Base-by-base conservation (phyloP, 2,329 filamentous ascomycete genomes). In the Domatiomyces globalis region DNA sequence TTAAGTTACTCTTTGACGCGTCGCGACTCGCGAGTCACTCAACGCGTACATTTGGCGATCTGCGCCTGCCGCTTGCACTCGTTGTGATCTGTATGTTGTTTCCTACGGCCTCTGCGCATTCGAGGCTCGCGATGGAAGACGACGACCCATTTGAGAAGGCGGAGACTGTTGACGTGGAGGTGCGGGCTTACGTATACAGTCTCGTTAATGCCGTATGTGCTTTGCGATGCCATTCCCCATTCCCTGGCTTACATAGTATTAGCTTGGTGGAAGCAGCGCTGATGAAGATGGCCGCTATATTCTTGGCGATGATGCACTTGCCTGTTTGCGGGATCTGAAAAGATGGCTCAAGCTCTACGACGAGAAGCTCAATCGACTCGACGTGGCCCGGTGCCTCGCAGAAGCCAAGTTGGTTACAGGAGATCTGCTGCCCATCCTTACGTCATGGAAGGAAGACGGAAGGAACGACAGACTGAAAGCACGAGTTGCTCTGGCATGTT, bases 311-410 rank as follows among this genome's bases (percentile, higher is more conserved):
- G 90, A 95, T 65, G 90, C 89, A 10, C 74, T 94, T 54, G 86
- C 92, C 52, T 92, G 89, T 63, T 74, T 98, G 52, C 88, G 90
- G 56, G 92, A 98, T 69, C 76, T 98, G 50, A 90, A 92, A 65
- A 84, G 84, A 78, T 98, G 92, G 92, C 77, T 98, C 59, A 88
- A 87, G 60, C 80, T 95, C 56, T 92, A 92, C 73, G 89, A 95
- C 67, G 86, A 94, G 65, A 94, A 94, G 66, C 81, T 84, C 58
- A 94, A 95, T 65, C 84, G 90, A 59, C 84, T 94, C 75, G 92
- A 98, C 65, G 92, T 98, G 54, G 89, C 90, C 55, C 79, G 92
- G 69, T 95, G 88, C 66, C 75, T 96, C 59, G 83, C 87, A 63
- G 88, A 96, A 67, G 85, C 88, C 45, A 95, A 95, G 63, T 69